A percentile compares a stretch with the other conserved stretches of the same genome.
Conservation (phyloP, 2,329 filamentous ascomycete species). For the Cladobotryum mycophilum region DNA sequence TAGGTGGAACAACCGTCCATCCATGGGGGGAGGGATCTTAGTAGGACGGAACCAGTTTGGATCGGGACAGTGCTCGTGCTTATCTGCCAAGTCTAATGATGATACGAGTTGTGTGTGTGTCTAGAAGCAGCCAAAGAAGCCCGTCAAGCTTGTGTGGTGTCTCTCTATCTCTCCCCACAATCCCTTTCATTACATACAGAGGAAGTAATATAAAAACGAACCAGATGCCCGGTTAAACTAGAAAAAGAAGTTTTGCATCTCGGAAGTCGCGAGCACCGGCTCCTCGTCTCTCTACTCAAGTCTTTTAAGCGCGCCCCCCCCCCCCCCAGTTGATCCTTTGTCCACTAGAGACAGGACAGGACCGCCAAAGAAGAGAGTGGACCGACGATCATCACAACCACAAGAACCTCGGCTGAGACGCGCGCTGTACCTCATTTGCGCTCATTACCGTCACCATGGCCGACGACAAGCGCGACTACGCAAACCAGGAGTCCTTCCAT, state of each 20-base stretch:
- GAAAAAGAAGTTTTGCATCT: no score
- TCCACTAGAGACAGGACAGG: no score
- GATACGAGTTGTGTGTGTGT: no score
- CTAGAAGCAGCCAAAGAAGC: no score
- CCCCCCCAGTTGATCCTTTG: neutral
- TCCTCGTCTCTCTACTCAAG: neutral
- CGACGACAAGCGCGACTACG: conserved; percentile 4
- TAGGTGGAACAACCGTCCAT: neutral
- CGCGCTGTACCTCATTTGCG: neutral
- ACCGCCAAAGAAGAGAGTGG: no score
- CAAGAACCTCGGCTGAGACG: no score
- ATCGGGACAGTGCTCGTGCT: neutral
- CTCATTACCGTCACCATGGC: conserved; percentile 3
- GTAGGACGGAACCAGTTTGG: neutral
- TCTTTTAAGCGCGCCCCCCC: neutral
- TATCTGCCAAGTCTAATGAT: neutral
- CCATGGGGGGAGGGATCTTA: neutral
- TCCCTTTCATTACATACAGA: no score
- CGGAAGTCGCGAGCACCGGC: no score
- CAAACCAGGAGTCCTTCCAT: conserved; percentile 1
- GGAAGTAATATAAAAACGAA: no score
- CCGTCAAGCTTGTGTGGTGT: neutral
- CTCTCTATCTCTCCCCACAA: neutral
- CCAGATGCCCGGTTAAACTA: no score
- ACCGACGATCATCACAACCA: no score